These are phyloP conservation scores for Brassica cretica DNA, from an alignment of 345 rosid genomes.

Conservation along the genomic window DNA sequence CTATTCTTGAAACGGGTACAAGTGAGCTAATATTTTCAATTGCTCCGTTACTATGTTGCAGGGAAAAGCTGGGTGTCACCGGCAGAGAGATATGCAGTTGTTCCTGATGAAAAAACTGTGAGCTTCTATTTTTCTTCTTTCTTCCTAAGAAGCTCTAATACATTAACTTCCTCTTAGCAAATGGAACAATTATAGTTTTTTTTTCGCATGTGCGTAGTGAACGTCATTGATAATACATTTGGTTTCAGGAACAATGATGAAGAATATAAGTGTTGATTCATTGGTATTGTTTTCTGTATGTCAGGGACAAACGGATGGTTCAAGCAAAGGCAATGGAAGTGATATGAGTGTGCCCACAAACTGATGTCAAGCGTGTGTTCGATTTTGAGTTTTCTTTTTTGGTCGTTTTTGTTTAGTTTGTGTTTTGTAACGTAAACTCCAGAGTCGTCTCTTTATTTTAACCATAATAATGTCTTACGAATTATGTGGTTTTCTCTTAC, in stretches of 20 bases:
- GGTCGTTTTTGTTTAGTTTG: neutral
- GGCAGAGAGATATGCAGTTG: constrained; percentile 89
- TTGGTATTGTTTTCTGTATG: constrained; percentile 1
- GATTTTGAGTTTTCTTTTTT: constrained; percentile 38
- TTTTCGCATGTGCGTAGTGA: neutral
- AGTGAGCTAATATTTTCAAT: neutral
- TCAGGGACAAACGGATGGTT: constrained; percentile 47
- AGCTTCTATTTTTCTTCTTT: constrained; percentile 26
- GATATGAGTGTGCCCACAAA: constrained; percentile 75
- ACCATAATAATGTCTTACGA: constrained; percentile 7
- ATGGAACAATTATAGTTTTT: neutral
- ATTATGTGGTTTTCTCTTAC: neutral
- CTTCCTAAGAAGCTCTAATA: neutral
- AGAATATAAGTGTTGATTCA: neutral
- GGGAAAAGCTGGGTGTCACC: constrained; percentile 90
- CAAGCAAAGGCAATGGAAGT: constrained; percentile 48
- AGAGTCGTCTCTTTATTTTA: neutral
- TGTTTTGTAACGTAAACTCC: neutral
- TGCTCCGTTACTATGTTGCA: constrained; percentile 27
- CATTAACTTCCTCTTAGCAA: neutral
- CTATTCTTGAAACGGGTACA: neutral
- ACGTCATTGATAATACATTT: neutral
- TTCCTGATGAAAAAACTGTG: constrained; percentile 85
- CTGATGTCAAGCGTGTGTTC: constrained; percentile 63
- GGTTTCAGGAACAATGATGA: constrained; percentile 1